Evolutionary conservation across 768 basidiomycete genomes (phyloP), one percentile per base, ranked within the genome.

Genomic region (Trametopsis cervina): DNA sequence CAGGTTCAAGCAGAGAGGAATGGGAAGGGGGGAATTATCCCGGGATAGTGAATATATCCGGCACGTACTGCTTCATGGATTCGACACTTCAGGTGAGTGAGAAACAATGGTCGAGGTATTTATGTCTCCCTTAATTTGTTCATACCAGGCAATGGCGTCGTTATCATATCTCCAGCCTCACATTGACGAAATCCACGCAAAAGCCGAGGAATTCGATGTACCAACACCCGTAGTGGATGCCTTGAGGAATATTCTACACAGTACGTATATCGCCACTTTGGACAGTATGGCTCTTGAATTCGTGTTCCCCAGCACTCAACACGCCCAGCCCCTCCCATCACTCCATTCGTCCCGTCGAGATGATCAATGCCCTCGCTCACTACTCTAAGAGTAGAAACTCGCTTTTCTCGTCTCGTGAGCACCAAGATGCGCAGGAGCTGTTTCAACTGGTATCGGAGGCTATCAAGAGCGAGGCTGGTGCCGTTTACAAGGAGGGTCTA

Each of bases 361-460:
- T 95, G 49, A 85, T 94, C 40, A 64, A 74, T 15, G 85, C 82
- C 2, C 74, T 94, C 24, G 78, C 80, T 15, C 62, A 70, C 18
- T 72, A 76, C 51, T 69, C 75, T 29, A 64, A 71, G 26, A 76
- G 75, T 42, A 76, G 76, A 53, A 75, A 76, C 55, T 75, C 84
- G 0, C 73, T 92, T 10, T 84, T 95, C 64, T 80, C 81, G 54
- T 91, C 91, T 1, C 83, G 90, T 11, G 92, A 96, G 62, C 95
- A 98, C 63, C 95, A 98, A 68, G 95, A 98, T 63, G 95, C 95
- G 4, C 95, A 98, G 60, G 95, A 98, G 62, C 76, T 98, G n/a
- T 97, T 96, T 69, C 85, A 95, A 57, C 81, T 97, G 25, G 71
- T 97, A 7, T 86, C 92, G 1, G 92, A 94, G 63, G 87, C 83